A percentile compares a stretch with the other conserved stretches of the same genome.
Evolutionary conservation across 495 filamentous ascomycete species (phyloP).

Genomic region (Hypomontagnella submonticulosa): DNA sequence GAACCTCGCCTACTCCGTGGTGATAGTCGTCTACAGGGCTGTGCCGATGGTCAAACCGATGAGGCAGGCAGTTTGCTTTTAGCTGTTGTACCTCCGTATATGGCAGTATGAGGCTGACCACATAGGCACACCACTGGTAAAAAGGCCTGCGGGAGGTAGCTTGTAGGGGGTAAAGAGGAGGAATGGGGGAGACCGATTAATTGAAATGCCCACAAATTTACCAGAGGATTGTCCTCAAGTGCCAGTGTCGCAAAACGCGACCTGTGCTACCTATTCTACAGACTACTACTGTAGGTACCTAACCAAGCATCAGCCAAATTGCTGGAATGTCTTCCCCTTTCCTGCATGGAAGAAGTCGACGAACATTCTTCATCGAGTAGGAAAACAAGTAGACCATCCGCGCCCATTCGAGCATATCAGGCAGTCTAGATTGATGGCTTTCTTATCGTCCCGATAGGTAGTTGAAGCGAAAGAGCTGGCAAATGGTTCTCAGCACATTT

Average conservation of each 20-base stretch:
- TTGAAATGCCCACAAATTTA: constrained; percentile 37
- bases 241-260: constrained; percentile 38
- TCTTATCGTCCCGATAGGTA: constrained; percentile 27
- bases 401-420: constrained; percentile 28
- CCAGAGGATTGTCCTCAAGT: constrained; percentile 33
- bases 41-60: constrained; percentile 24
- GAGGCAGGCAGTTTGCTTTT: constrained; percentile 12
- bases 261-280: constrained; percentile 22
- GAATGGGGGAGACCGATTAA: constrained; percentile 28
- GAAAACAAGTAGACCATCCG: constrained; percentile 6
- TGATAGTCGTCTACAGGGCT: constrained; percentile 27
- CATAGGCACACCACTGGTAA: constrained; percentile 15
- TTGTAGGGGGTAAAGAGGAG: constrained; percentile 2
- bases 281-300: neutral
- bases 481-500: constrained; percentile 6
- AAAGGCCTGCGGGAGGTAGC: neutral
- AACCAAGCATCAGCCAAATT: constrained; percentile 18
- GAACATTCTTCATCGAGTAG: constrained; percentile 32
- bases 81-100: constrained; percentile 8
- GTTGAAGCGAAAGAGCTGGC: constrained; percentile 29
- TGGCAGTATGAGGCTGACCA: constrained; percentile 35
- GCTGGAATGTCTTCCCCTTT: constrained; percentile 33
- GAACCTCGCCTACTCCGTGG: constrained; percentile 40
- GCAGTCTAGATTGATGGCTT: constrained; percentile 23
- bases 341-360: constrained; percentile 38